Evolutionary conservation across 306 rosid genomes (phyloP).

Genomic region (Cucurbita ficifolia): DNA sequence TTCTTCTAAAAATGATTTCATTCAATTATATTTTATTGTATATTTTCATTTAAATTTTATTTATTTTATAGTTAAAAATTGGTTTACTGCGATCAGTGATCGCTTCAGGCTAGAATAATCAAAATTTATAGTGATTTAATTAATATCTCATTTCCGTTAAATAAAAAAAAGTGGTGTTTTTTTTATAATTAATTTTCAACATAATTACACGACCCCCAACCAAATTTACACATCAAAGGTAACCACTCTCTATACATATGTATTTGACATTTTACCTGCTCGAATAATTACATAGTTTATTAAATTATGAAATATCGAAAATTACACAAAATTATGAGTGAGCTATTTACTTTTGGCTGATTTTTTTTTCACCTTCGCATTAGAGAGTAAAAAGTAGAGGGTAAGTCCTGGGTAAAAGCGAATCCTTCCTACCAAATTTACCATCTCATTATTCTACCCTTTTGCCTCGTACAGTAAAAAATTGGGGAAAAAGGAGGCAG

Average conservation of each 20-base stretch:
- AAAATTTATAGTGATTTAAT: too few species aligned
- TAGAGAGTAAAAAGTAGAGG: background rate
- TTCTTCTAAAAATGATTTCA: too few species aligned
- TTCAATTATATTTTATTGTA: too few species aligned
- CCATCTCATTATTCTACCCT: background rate
- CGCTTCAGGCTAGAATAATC: too few species aligned
- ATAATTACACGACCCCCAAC: background rate
- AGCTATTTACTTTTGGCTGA: background rate
- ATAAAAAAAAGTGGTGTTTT: background rate
- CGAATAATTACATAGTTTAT: background rate
- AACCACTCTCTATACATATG: too few species aligned
- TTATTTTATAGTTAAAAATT: too few species aligned
- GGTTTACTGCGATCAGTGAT: too few species aligned
- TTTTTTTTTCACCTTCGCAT: background rate
- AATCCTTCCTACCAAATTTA: background rate
- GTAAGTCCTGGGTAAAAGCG: background rate
- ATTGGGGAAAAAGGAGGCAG: background rate
- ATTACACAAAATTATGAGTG: background rate
- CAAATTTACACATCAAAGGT: background rate
- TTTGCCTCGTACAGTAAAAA: background rate
- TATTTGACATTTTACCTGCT: too few species aligned
- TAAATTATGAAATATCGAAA: background rate
- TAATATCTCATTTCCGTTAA: too few species aligned
- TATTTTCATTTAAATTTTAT: too few species aligned
- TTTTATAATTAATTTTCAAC: background rate